Evolutionary conservation across 2,329 filamentous ascomycete species (phyloP).

Genomic region (Paecilomyces sp.): DNA sequence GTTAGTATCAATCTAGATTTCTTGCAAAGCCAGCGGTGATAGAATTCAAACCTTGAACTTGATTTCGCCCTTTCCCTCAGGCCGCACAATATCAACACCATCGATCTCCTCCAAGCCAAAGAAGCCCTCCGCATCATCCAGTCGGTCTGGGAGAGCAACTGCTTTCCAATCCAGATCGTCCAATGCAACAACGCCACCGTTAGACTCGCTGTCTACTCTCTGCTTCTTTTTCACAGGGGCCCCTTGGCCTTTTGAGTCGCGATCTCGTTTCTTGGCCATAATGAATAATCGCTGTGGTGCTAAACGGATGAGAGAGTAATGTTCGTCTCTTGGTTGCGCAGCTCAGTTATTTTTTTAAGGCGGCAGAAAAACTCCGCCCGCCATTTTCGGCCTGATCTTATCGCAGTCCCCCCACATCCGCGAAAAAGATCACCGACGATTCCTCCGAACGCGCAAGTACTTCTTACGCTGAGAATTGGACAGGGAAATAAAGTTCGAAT

Average conservation of each 20-base stretch:
- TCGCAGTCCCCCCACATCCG: conserved; percentile 24
- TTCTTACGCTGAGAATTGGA: background rate
- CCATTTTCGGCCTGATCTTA: conserved; percentile 23
- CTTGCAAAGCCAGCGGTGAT: background rate
- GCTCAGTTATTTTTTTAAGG: background rate
- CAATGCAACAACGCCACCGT: conserved; percentile 26
- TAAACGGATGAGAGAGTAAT: background rate
- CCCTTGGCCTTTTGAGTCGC: conserved; percentile 21
- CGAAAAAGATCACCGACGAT: conserved; percentile 7
- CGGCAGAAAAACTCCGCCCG: conserved; percentile 14
- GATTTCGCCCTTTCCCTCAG: conserved; percentile 47
- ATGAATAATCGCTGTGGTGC: background rate
- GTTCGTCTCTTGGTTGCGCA: background rate
- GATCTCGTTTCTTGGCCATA: conserved; percentile 32
- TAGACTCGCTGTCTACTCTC: conserved; percentile 14
- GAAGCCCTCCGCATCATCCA: conserved; percentile 89
- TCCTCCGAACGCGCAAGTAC: background rate
- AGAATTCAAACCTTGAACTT: conserved; percentile 32
- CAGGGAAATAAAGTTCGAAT: conserved; percentile 1
- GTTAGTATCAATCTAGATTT: background rate
- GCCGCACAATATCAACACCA: conserved; percentile 73
- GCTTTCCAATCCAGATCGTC: conserved; percentile 57
- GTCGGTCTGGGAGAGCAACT: conserved; percentile 63
- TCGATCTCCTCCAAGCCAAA: conserved; percentile 88
- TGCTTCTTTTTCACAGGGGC: conserved; percentile 29